Evolutionary conservation across 352 stramenopile species (phyloP).

Genomic region (Pythium insidiosum): DNA sequence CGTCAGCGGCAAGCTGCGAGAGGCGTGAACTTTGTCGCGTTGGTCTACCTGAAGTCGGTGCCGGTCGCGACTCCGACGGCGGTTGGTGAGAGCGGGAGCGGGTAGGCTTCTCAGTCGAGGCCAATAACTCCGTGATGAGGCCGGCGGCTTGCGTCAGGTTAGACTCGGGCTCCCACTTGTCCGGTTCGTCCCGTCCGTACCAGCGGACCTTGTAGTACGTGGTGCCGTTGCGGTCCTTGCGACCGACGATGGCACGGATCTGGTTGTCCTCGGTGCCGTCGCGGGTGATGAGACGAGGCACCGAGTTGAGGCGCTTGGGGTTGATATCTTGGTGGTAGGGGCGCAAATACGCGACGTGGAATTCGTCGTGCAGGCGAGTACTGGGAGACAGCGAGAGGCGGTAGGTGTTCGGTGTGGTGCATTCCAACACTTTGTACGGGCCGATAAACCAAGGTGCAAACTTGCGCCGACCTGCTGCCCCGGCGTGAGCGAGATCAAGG

Average conservation of each 20-base stretch:
- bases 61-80: too few species aligned
- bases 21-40: too few species aligned
- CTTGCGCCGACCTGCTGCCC: slow-evolving; percentile 6
- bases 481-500: slow-evolving; percentile 4
- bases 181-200: neutral
- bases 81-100: too few species aligned
- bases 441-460: slow-evolving; percentile 10
- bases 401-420: slow-evolving; percentile 5
- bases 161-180: slow-evolving; percentile 1
- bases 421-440: slow-evolving; percentile 2
- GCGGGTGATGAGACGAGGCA: slow-evolving; percentile 2
- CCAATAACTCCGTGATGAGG: too few species aligned
- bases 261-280: slow-evolving; percentile 3
- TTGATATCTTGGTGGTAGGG: slow-evolving; percentile 8
- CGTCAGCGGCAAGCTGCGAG: too few species aligned
- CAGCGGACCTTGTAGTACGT: slow-evolving; percentile 1
- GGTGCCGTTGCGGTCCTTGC: neutral
- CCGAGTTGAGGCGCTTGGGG: neutral
- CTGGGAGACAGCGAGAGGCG: slow-evolving; percentile 5
- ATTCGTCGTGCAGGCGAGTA: too few species aligned
- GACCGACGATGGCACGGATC: slow-evolving; percentile 3
- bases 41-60: too few species aligned
- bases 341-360: slow-evolving; percentile 8
- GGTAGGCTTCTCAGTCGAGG: too few species aligned
- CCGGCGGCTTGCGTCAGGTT: too few species aligned